Conservation (phyloP, 2,329 filamentous ascomycete genomes). For the Penicillium sp. region DNA sequence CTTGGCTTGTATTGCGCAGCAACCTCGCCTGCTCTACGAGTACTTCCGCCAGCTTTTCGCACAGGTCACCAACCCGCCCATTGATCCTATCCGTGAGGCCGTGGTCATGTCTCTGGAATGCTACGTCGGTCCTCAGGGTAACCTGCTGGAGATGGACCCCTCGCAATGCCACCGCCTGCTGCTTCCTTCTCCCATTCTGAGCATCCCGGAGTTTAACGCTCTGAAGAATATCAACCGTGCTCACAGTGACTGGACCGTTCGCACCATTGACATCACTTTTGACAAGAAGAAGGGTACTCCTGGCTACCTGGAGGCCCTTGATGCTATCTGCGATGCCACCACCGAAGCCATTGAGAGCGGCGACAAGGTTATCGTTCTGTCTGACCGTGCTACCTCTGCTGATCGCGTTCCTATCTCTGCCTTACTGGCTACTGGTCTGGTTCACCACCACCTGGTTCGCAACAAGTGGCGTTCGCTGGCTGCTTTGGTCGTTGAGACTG, state of each 20-base stretch:
- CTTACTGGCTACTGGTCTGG: constrained; percentile 85
- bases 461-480: constrained; percentile 94
- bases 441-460: constrained; percentile 91
- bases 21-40: constrained; percentile 86
- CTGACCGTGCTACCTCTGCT: constrained; percentile 81
- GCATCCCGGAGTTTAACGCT: constrained; percentile 87
- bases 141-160: constrained; percentile 89
- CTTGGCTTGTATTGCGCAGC: constrained; percentile 85
- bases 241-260: constrained; percentile 82
- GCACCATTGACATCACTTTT: constrained; percentile 91
- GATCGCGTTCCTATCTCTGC: constrained; percentile 86
- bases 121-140: constrained; percentile 94
- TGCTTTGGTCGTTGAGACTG: constrained; percentile 87
- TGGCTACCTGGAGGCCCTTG: constrained; percentile 85
- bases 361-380: constrained; percentile 85
- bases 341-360: constrained; percentile 81
- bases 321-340: constrained; percentile 83
- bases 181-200: constrained; percentile 85
- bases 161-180: constrained; percentile 85
- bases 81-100: constrained; percentile 94
- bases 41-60: constrained; percentile 98
- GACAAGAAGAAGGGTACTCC: constrained; percentile 79
- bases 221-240: constrained; percentile 75
- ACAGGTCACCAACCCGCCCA: constrained; percentile 96
- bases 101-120: constrained; percentile 98